Conservation (phyloP, 2,329 filamentous ascomycete genomes). For the Alternaria sp. region DNA sequence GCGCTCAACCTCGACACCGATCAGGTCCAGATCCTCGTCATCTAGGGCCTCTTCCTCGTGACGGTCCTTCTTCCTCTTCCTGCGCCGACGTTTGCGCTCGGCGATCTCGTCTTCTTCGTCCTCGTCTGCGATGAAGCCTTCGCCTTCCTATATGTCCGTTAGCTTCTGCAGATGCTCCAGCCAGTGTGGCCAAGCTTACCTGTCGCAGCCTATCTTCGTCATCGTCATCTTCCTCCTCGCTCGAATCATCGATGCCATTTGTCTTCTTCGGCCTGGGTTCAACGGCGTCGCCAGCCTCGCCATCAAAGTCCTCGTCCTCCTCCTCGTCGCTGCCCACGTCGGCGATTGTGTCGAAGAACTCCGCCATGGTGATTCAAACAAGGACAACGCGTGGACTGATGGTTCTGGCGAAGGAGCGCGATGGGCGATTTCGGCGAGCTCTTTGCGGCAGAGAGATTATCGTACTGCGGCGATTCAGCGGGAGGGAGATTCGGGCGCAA, state of each 20-base stretch:
- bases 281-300: constrained; percentile 25
- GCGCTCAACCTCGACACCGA: constrained; percentile 78
- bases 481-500: constrained; percentile 13
- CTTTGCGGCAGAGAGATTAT: constrained; percentile 9
- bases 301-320: constrained; percentile 49
- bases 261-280: constrained; percentile 29
- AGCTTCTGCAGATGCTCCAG: constrained; percentile 9
- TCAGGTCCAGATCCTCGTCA: constrained; percentile 94
- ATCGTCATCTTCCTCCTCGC: constrained; percentile 50
- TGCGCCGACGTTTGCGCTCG: constrained; percentile 64
- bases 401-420: constrained; percentile 11
- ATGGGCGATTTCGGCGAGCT: constrained; percentile 16
- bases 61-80: constrained; percentile 75
- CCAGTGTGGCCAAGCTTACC: constrained; percentile 25
- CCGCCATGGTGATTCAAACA: constrained; percentile 39
- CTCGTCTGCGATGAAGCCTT: constrained; percentile 96
- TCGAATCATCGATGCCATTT: constrained; percentile 46
- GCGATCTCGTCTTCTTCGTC: constrained; percentile 75
- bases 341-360: constrained; percentile 84
- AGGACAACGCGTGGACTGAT: constrained; percentile 33
- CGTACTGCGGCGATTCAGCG: constrained; percentile 23
- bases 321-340: constrained; percentile 71
- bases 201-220: constrained; percentile 45
- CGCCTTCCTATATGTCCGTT: constrained; percentile 69
- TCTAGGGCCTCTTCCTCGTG: constrained; percentile 87